A percentile compares a stretch with the other conserved stretches of the same genome.
Evolutionary conservation across 176 grass and related monocot species (phyloP).

Genomic region (Ananas comosus): DNA sequence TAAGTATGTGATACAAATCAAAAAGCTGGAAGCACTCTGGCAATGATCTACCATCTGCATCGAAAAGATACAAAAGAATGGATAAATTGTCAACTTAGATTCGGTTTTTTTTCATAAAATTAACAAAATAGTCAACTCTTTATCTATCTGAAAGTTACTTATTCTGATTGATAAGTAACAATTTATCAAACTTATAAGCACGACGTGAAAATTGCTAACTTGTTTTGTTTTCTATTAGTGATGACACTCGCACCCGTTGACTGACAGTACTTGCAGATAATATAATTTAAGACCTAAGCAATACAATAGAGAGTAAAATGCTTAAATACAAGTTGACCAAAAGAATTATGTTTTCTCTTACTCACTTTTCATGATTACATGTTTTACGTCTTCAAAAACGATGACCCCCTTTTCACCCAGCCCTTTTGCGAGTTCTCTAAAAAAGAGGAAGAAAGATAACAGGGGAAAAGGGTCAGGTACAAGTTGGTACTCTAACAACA

Average conservation of each 20-base stretch:
- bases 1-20: conserved; percentile 75
- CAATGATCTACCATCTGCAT: conserved; percentile 71
- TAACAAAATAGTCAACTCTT: background rate
- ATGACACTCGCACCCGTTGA: too few relatives aligned
- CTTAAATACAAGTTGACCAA: background rate
- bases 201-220: too few relatives aligned
- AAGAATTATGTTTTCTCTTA: background rate
- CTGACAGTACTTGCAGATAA: background rate
- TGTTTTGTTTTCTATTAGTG: too few relatives aligned
- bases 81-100: background rate
- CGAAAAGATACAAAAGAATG: background rate
- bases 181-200: too few relatives aligned
- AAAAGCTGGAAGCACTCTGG: conserved; percentile 81
- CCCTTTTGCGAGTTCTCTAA: conserved; percentile 74
- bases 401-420: conserved; percentile 60
- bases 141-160: background rate
- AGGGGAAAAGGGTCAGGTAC: conserved; percentile 1
- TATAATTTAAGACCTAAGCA: background rate
- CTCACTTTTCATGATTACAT: conserved; percentile 84
- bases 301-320: background rate
- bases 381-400: conserved; percentile 68
- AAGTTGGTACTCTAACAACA: conserved; percentile 1
- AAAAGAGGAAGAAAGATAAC: conserved; percentile 29
- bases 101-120: background rate
- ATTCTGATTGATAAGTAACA: too few relatives aligned